Conservation (phyloP, 2,329 filamentous ascomycete genomes). For the Lachnellula cervina region DNA sequence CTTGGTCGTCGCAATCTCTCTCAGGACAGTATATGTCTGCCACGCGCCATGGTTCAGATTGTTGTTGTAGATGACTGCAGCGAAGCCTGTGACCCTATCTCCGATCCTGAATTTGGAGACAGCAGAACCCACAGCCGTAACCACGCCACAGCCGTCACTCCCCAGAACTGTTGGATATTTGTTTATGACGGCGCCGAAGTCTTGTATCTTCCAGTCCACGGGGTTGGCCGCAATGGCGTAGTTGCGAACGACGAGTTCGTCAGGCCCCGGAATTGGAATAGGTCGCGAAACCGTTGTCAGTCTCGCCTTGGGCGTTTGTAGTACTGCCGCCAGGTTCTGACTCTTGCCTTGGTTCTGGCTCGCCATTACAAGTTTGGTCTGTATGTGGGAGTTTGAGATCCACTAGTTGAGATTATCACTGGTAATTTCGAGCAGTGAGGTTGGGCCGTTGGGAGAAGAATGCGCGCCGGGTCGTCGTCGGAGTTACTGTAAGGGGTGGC, state of each 20-base stretch:
- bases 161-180: conserved; percentile 36
- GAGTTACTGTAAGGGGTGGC: too few relatives aligned
- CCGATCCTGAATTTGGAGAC: conserved; percentile 21
- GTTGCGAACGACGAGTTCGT: conserved; percentile 33
- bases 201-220: conserved; percentile 36
- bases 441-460: background rate
- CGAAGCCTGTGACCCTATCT: conserved; percentile 41
- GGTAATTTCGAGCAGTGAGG: background rate
- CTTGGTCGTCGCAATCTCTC: conserved; percentile 36
- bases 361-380: background rate
- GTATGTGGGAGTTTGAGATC: background rate
- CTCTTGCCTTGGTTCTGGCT: background rate
- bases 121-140: conserved; percentile 10
- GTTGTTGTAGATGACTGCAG: conserved; percentile 37
- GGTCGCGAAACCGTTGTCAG: conserved; percentile 33
- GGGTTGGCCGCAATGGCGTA: conserved; percentile 36
- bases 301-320: conserved; percentile 28
- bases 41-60: conserved; percentile 35
- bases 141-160: conserved; percentile 14
- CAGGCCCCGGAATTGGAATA: conserved; percentile 28
- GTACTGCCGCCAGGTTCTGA: conserved; percentile 15
- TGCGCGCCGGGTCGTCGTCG: too few relatives aligned
- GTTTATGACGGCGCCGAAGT: conserved; percentile 5
- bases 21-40: conserved; percentile 39
- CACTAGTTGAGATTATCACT: background rate